Evolutionary conservation across 1,139 yeast species (phyloP).

Genomic region (Taphrina communis): DNA sequence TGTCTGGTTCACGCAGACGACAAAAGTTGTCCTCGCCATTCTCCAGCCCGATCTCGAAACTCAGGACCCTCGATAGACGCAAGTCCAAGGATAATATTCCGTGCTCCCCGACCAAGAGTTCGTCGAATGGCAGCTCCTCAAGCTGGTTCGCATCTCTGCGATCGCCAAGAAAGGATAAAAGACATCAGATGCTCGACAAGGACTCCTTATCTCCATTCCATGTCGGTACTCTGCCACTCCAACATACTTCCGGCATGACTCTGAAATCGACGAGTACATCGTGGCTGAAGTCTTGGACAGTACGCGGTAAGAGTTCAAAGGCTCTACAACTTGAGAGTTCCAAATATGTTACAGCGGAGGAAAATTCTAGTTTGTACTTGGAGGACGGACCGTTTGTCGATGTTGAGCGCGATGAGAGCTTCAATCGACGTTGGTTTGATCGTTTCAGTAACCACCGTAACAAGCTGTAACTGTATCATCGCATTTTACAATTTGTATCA

Average conservation of each 20-base stretch:
- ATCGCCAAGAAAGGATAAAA: not conserved
- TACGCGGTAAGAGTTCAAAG: not conserved
- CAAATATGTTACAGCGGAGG: not conserved
- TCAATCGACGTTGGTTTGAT: slow-evolving; percentile 32
- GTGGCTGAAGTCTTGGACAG: slow-evolving; percentile 12
- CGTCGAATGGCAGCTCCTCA: not conserved
- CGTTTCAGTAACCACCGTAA: not conserved
- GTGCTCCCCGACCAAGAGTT: not conserved
- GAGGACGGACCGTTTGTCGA: slow-evolving; percentile 10
- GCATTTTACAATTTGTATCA: too few relatives aligned
- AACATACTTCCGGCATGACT: not conserved
- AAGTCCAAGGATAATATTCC: not conserved
- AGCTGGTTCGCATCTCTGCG: slow-evolving; percentile 11
- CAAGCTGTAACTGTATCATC: not conserved
- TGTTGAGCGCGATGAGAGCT: slow-evolving; percentile 27
- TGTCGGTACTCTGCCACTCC: not conserved
- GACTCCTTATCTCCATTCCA: not conserved
- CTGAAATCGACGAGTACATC: slow-evolving; percentile 3
- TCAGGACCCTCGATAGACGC: not conserved
- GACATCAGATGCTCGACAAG: not conserved
- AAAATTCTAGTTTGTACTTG: not conserved
- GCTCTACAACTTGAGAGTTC: not conserved
- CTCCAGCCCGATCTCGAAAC: slow-evolving; percentile 1
- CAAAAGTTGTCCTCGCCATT: not conserved
- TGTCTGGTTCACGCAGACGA: slow-evolving; percentile 6